Evolutionary conservation across 2,329 filamentous ascomycete genomes (phyloP).

Genomic region (Cytospora piceae): DNA sequence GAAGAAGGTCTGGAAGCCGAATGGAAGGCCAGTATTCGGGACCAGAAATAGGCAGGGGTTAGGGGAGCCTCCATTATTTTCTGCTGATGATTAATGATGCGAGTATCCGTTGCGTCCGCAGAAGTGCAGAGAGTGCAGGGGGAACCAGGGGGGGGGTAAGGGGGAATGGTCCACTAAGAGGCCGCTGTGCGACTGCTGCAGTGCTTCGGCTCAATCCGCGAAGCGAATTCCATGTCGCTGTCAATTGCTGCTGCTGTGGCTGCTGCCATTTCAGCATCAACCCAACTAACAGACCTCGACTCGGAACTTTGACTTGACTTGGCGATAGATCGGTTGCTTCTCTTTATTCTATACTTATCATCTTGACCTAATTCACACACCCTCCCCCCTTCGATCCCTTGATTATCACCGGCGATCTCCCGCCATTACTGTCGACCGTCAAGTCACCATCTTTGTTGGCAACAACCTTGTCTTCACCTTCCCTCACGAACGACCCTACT

Average conservation of each 20-base stretch:
- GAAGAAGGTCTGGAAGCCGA: constrained; percentile 26
- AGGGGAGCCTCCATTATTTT: not conserved
- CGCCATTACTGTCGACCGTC: not conserved
- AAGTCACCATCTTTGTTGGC: constrained; percentile 12
- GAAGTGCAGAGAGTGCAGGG: not conserved
- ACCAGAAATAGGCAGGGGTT: constrained; percentile 13
- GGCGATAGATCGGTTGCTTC: not conserved
- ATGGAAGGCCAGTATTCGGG: constrained; percentile 13
- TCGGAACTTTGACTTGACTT: constrained; percentile 5
- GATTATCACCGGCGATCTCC: constrained; percentile 10
- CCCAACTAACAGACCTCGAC: constrained; percentile 8
- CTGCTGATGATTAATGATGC: not conserved
- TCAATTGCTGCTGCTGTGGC: not conserved
- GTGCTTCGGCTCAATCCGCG: constrained; percentile 21
- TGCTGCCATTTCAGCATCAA: constrained; percentile 2
- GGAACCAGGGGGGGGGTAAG: too few relatives aligned
- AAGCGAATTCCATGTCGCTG: constrained; percentile 14
- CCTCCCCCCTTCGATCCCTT: not conserved
- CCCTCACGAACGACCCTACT: not conserved
- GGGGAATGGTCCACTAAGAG: not conserved
- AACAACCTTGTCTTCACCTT: constrained; percentile 14
- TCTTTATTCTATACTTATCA: not conserved
- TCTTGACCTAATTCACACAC: not conserved
- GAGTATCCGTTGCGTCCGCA: not conserved
- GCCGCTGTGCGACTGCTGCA: not conserved